Evolutionary conservation across 2,329 filamentous ascomycete species (phyloP).

Genomic region (Pseudogymnoascus sp.): DNA sequence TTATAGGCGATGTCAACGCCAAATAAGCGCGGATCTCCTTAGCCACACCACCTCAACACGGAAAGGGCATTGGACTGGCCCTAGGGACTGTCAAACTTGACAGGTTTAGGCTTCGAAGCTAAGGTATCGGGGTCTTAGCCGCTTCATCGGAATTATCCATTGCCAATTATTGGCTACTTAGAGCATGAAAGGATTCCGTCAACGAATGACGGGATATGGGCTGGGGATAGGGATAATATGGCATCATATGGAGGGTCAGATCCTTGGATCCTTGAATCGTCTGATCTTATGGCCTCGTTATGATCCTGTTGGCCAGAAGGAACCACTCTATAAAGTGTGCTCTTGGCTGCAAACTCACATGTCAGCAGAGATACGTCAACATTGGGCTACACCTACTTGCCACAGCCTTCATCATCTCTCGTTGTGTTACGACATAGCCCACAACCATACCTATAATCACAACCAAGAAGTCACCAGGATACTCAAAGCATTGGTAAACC

Average conservation of each 20-base stretch:
- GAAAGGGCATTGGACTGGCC: background rate
- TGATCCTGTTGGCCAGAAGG: background rate
- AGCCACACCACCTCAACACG: background rate
- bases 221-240: background rate
- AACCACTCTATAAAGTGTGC: background rate
- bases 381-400: background rate
- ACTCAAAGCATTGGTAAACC: slow-evolving; percentile 5
- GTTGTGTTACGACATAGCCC: background rate
- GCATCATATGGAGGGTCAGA: background rate
- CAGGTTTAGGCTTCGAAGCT: background rate
- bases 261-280: background rate
- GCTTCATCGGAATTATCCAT: background rate
- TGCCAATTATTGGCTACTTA: background rate
- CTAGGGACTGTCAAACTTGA: slow-evolving; percentile 2
- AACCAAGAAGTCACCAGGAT: background rate
- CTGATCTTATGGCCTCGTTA: background rate
- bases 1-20: slow-evolving; percentile 1
- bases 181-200: background rate
- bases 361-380: background rate
- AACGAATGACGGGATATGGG: background rate
- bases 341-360: background rate
- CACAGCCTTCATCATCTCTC: background rate
- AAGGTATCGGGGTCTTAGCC: background rate
- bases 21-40: background rate
- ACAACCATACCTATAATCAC: background rate